phyloP scores from a whole-genome alignment of 1,284 basidiomycete species.

The Boletus smithii region DNA sequence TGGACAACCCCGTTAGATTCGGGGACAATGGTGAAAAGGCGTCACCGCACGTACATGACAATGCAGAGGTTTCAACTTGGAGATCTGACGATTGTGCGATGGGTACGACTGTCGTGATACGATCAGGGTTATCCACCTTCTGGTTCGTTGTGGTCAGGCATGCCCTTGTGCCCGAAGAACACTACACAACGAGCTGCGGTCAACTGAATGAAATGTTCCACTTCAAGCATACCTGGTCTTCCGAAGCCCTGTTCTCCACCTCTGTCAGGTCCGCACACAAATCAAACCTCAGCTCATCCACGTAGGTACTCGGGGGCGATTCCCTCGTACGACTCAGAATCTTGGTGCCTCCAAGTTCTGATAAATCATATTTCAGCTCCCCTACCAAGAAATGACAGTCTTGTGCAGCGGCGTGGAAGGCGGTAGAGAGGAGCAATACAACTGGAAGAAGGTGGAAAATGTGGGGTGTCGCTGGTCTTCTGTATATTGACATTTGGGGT shows the following conservation, averaged over 20 bases:
- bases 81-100: slow-evolving; percentile 50
- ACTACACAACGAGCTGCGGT: slow-evolving; percentile 42
- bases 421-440: slow-evolving; percentile 36
- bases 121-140: slow-evolving; percentile 50
- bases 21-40: background rate
- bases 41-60: slow-evolving; percentile 44
- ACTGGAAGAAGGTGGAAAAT: slow-evolving; percentile 24
- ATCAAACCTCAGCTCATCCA: slow-evolving; percentile 52
- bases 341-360: slow-evolving; percentile 48
- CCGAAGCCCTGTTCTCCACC: slow-evolving; percentile 44
- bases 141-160: slow-evolving; percentile 67
- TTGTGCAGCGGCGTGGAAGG: slow-evolving; percentile 34
- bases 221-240: slow-evolving; percentile 61
- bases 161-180: slow-evolving; percentile 60
- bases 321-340: slow-evolving; percentile 39
- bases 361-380: slow-evolving; percentile 57
- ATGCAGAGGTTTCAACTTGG: slow-evolving; percentile 38
- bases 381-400: slow-evolving; percentile 51
- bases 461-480: slow-evolving; percentile 10
- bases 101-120: slow-evolving; percentile 64
- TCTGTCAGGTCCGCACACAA: slow-evolving; percentile 58
- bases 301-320: slow-evolving; percentile 48
- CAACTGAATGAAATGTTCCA: background rate
- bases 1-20: slow-evolving; percentile 12
- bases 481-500: slow-evolving; percentile 16